These are phyloP conservation scores for Trypanosoma vivax DNA, from an alignment of 208 protist species.

Conservation along the genomic window DNA sequence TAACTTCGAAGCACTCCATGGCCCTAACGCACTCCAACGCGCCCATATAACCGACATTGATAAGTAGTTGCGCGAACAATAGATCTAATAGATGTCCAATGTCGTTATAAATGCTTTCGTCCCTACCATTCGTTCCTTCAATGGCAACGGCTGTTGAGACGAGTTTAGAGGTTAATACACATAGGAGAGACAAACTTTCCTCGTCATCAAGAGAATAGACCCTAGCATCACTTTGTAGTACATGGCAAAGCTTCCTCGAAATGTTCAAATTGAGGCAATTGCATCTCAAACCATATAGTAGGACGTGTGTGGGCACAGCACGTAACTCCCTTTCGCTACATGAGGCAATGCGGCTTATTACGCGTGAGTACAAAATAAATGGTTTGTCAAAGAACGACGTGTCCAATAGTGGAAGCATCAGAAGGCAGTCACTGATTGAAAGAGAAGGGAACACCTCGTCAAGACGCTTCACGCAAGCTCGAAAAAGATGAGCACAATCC, in stretches of 20 bases:
- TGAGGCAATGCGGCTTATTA: conserved; percentile 22
- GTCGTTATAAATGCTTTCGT: background rate
- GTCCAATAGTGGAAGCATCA: conserved; percentile 17
- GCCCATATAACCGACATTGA: conserved; percentile 23
- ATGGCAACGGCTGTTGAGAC: background rate
- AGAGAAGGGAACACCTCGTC: conserved; percentile 39
- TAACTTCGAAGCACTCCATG: conserved; percentile 46
- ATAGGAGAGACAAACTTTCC: conserved; percentile 17
- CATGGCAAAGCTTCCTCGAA: conserved; percentile 8
- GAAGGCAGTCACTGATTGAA: conserved; percentile 28
- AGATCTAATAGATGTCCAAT: conserved; percentile 31
- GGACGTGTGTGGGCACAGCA: conserved; percentile 7
- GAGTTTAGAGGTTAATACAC: conserved; percentile 3
- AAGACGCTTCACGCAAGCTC: conserved; percentile 34
- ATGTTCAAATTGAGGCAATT: background rate
- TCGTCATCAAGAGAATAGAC: conserved; percentile 5
- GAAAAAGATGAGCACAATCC: conserved; percentile 29
- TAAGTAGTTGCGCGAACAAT: conserved; percentile 53
- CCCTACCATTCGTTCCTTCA: background rate
- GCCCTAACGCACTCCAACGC: conserved; percentile 30
- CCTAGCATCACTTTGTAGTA: conserved; percentile 7
- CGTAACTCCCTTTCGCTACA: conserved; percentile 9
- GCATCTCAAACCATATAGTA: conserved; percentile 4
- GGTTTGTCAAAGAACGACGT: conserved; percentile 25
- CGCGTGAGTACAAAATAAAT: conserved; percentile 45